Base-by-base conservation (phyloP, 2,329 filamentous ascomycete genomes). In the Ilyonectria sp. region DNA sequence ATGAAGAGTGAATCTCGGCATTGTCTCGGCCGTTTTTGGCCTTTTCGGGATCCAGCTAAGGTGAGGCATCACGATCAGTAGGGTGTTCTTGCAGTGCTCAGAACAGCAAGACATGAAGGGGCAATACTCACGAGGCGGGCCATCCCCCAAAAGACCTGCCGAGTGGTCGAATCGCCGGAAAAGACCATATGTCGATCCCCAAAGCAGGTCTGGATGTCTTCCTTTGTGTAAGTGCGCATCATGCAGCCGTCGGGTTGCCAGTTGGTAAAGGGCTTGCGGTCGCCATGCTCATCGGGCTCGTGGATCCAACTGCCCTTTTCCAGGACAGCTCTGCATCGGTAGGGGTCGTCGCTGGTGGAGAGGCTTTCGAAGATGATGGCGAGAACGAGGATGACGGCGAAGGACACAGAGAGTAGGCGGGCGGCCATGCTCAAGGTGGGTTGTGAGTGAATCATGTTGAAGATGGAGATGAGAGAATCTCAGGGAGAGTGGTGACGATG, bases 201-300 rank as follows among this genome's bases (percentile, higher is more conserved):
- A 23, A 90, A 81, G 73, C 90, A 92, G 52, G 79, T 77, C 19
- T 81, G 78, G 46, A 91, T 82, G 43, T 89, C 86, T n/a, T 82
- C 75, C 6, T 78, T 74, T 9, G 83, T 82, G 78, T 91, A 91
- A 60, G 86, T 79, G 67, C 87, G 85, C 74, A 91, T 82, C 67
- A 87, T 85, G 78, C 90, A 92, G 29, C 87, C 87, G 23, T 83
- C 82, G 5, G 89, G 86, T 63, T 90, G 87, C 90, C 90, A 91
- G 69, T 84, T 82, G 37, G 81, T 78, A 71, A 84, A 86, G 0
- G 77, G 61, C 71, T 69, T 46, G 72, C 64, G 66, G 67, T 70
- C 68, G 70, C 75, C 74, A 65, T 75, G 71, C 44, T 68, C 70
- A 60, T 77, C 76, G 44, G 74, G 78, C 29, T 76, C 77, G 72